These are phyloP conservation scores for Boletus tylopilopsis DNA, from an alignment of 768 basidiomycete genomes.

Conservation along the genomic window DNA sequence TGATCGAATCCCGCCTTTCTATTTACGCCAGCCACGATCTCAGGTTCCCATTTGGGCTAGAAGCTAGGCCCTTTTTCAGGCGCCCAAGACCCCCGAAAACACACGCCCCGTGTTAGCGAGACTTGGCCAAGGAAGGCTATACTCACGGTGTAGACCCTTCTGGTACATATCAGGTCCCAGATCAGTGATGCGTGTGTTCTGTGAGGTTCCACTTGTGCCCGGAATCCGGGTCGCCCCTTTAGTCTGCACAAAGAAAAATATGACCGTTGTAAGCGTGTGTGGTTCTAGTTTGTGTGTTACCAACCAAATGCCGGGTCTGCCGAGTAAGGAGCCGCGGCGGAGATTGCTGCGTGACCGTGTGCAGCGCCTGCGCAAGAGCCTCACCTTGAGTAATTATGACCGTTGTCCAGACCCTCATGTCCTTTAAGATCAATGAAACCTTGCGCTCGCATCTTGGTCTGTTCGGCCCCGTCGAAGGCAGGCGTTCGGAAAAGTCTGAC, in stretches of 20 bases:
- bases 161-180: slow-evolving; percentile 15
- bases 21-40: slow-evolving; percentile 42
- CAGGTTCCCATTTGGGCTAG: slow-evolving; percentile 49
- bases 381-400: slow-evolving; percentile 5
- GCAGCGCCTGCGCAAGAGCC: background rate
- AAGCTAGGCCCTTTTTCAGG: slow-evolving; percentile 18
- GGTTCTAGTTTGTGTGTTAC: slow-evolving; percentile 4
- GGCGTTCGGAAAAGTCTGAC: background rate
- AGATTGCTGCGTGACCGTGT: slow-evolving; percentile 24
- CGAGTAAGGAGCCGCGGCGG: slow-evolving; percentile 23
- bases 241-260: slow-evolving; percentile 14
- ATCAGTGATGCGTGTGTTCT: slow-evolving; percentile 19
- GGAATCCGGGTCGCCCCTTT: slow-evolving; percentile 7
- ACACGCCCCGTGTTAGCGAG: slow-evolving; percentile 27
- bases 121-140: slow-evolving; percentile 29
- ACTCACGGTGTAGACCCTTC: slow-evolving; percentile 24
- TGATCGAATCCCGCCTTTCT: slow-evolving; percentile 35
- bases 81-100: slow-evolving; percentile 27
- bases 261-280: slow-evolving; percentile 8
- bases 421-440: slow-evolving; percentile 9
- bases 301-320: no score
- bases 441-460: background rate
- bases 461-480: slow-evolving; percentile 24
- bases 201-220: slow-evolving; percentile 18
- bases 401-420: slow-evolving; percentile 5